These are phyloP conservation scores for Juglanconis sp. DNA, from an alignment of 2,329 filamentous ascomycete genomes.

Conservation along the genomic window DNA sequence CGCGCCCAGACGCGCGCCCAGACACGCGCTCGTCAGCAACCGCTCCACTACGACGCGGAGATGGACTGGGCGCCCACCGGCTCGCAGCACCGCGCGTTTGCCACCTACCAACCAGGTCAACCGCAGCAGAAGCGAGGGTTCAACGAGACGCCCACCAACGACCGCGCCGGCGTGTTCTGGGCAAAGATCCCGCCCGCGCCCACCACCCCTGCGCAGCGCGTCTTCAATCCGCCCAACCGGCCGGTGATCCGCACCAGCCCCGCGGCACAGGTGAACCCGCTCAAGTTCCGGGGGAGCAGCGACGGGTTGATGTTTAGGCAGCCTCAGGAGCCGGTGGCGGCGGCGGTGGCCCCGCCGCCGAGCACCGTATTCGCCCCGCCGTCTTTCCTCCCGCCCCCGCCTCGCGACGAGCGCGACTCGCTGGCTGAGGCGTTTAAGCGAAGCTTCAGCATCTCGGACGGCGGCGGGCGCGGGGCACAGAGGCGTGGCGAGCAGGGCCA, in stretches of 20 bases:
- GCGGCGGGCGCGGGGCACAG: neutral
- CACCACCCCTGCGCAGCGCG: constrained; percentile 58
- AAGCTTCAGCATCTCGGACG: constrained; percentile 33
- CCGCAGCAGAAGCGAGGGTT: constrained; percentile 39
- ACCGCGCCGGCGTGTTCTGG: constrained; percentile 58
- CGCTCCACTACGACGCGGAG: constrained; percentile 45
- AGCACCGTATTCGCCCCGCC: constrained; percentile 50
- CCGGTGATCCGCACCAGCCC: constrained; percentile 48
- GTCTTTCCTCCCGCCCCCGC: constrained; percentile 53
- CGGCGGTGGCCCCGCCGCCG: neutral
- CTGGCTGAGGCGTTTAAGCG: constrained; percentile 43
- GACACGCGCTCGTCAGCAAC: constrained; percentile 17
- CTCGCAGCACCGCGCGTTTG: constrained; percentile 55
- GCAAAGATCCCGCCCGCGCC: constrained; percentile 69
- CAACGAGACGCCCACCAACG: constrained; percentile 42
- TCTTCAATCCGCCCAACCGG: constrained; percentile 59
- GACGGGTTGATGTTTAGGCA: constrained; percentile 9
- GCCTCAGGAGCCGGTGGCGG: constrained; percentile 7
- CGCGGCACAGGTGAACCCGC: constrained; percentile 34
- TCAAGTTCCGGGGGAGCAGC: constrained; percentile 47
- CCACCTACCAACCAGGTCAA: constrained; percentile 37
- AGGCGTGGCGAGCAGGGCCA: neutral
- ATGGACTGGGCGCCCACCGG: constrained; percentile 74
- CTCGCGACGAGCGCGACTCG: constrained; percentile 37
- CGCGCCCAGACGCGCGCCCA: constrained; percentile 1